Base-by-base conservation (phyloP, 139 green algal genomes). In the Haematococcus lacustris region DNA sequence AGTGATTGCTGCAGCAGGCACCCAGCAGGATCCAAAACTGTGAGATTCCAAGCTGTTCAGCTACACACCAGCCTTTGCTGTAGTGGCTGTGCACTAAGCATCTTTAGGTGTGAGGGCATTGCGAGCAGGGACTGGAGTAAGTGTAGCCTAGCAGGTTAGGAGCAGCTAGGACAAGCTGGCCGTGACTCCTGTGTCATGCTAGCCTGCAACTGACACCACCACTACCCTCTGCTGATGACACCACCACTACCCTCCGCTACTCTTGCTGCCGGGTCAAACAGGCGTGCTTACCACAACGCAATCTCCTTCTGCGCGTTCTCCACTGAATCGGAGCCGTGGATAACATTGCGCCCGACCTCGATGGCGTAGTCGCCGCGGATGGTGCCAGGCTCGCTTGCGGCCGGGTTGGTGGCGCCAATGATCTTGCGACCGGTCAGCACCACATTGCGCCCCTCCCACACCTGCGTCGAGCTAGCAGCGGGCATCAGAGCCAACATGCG, bases 221-320 rank as follows among this genome's bases (percentile, higher is more conserved):
- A 57, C 17, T 57, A 57, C 13, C 47, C 47, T 57, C 13, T 57
- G 47, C 21, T 57, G 17, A 57, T n/a, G 13, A n/a, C 21, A 21
- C 13, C 57, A 5, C 28, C 9, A 25, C 57, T 25, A 30, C 9
- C 43, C 57, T 64, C 5, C 23, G 23, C 9, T 64, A 33, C 23
- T 25, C 28, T 64, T 25, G 28, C 57, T 35, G 28, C 25, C 32
- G 57, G 13, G 57, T 64, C 47, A 13, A 57, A 21, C 21, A 57
- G 21, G 17, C 26, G 4, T 7, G 9, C 67, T 6, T 30, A 99
- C 95, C 95, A 99, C n/a, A 99, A 82, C 23, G 73, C 88, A 67
- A 98, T 94, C 86, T 99, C 95, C 66, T 93, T 89, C 77, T 97
- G 72, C 47, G 89, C 95, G 76, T 83, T 96, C 79, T 99, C 95